Evolutionary conservation across 805 yeast species (phyloP).

Genomic region (Yarrowia sp.): DNA sequence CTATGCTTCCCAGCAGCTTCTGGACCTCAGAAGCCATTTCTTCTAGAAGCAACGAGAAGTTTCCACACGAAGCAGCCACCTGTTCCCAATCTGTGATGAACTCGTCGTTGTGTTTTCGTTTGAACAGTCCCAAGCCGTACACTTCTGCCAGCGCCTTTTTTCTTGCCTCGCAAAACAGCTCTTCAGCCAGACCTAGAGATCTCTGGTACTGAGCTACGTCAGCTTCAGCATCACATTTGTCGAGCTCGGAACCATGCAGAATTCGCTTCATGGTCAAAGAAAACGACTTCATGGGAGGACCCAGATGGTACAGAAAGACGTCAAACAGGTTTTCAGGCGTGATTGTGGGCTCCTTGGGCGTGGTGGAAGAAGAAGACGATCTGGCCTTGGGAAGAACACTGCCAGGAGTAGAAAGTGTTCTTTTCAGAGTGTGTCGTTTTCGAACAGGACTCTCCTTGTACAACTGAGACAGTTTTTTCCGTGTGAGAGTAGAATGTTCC

Average conservation of each 20-base stretch:
- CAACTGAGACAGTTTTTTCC: conserved; percentile 5
- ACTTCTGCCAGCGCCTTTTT: conserved; percentile 53
- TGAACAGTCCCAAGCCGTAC: conserved; percentile 55
- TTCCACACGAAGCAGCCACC: conserved; percentile 80
- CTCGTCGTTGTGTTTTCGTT: conserved; percentile 36
- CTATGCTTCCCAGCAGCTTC: conserved; percentile 45
- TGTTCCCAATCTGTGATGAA: conserved; percentile 66
- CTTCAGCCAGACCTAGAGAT: conserved; percentile 49
- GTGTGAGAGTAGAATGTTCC: not conserved
- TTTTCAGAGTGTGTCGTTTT: not conserved
- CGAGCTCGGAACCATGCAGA: conserved; percentile 42
- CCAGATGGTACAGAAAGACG: conserved; percentile 61
- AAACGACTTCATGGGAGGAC: conserved; percentile 69
- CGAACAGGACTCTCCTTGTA: not conserved
- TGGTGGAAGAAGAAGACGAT: not conserved
- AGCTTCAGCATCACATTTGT: conserved; percentile 10
- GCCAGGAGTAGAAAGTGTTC: not conserved
- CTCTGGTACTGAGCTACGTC: conserved; percentile 42
- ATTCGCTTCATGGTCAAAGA: conserved; percentile 61
- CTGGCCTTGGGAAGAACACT: not conserved
- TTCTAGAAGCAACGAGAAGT: conserved; percentile 62
- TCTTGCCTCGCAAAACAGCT: conserved; percentile 56
- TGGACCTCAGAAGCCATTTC: conserved; percentile 59
- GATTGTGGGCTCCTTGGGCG: conserved; percentile 5
- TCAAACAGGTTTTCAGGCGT: conserved; percentile 51